Evolutionary conservation across 768 basidiomycete species (phyloP), one percentile per base, ranked within the genome.

Genomic region (Tephrocybe sp.): DNA sequence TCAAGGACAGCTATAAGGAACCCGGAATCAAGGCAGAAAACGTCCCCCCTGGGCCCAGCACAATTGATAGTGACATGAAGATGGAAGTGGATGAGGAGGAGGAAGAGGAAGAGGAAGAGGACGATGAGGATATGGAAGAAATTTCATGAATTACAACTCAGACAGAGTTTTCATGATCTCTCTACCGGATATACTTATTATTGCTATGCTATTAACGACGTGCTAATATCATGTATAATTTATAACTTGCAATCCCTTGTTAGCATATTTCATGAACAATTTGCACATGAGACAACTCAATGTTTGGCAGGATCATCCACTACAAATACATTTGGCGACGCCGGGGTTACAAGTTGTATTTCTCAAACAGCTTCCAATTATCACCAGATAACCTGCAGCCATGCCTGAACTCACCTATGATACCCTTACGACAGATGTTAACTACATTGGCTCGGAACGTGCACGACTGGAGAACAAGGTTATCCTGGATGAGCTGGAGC

Each of bases 401-500:
- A 90, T 90, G 89, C 60, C 87, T 1, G 89, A 89, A 58, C 76
- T 89, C 54, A 88, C 87, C 0, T 77, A 82, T 53, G 89, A 92
- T 58, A 86, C 78, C 2, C 77, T 92, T 38, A 73, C 81, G 57
- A 88, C 91, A 69, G 89, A 91, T 77, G 86, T 84, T 8, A 83
- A 82, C 64, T 88, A 87, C 60, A 63, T 82, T 17, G 84, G 85
- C 52, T 78, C 87, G 10, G 89, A 92, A 56, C 72, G 89, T 36
- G 89, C 88, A 50, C 77, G 82, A 59, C 65, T 84, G 45, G 89
- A 91, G 67, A 92, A 93, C 73, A 85, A 88, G 62, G 87, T 87
- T 57, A 83, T 98, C 47, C 77, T 98, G 41, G 90, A 92, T 64
- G 94, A 97, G 68, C 83, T 99, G n/a, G 97, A 99, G 65, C 82